These are phyloP conservation scores for Psilocybe cyanescens DNA, from an alignment of 768 basidiomycete species.

Conservation along the genomic window DNA sequence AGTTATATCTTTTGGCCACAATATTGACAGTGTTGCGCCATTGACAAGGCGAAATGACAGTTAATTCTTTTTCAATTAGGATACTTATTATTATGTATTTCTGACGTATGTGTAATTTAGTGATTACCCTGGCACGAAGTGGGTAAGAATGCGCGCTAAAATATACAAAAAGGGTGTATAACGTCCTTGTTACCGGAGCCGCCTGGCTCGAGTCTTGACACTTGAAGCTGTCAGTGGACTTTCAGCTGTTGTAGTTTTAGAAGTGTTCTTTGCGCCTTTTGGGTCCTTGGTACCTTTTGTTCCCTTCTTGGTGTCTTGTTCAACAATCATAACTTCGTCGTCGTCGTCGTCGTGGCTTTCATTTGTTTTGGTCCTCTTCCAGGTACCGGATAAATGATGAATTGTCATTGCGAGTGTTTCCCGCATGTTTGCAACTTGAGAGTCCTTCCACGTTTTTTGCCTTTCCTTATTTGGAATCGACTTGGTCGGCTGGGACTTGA, in stretches of 20 bases:
- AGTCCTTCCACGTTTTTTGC: slow-evolving; percentile 55
- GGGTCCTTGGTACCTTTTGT: neutral
- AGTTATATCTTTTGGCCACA: neutral
- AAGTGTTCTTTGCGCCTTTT: too few relatives aligned
- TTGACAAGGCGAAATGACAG: neutral
- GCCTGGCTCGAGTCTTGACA: neutral
- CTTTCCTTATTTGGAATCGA: slow-evolving; percentile 39
- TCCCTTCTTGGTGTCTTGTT: slow-evolving; percentile 6
- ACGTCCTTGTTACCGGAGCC: neutral
- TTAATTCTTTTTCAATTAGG: neutral
- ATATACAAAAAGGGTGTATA: too few relatives aligned
- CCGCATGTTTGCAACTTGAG: slow-evolving; percentile 49
- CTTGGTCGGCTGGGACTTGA: slow-evolving; percentile 30
- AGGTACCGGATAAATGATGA: slow-evolving; percentile 50
- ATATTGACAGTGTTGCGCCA: neutral
- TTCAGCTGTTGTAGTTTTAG: too few relatives aligned
- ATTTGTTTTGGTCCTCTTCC: slow-evolving; percentile 49
- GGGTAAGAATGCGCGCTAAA: neutral
- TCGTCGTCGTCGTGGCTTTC: slow-evolving; percentile 36
- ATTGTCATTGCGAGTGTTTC: slow-evolving; percentile 48
- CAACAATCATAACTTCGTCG: slow-evolving; percentile 32
- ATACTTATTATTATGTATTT: slow-evolving; percentile 5
- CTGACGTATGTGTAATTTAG: slow-evolving; percentile 1
- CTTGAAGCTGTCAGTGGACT: too few relatives aligned
- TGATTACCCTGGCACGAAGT: neutral